A percentile compares a stretch with the other conserved stretches of the same genome.
Evolutionary conservation across 768 basidiomycete species (phyloP).

Genomic region (Mrakia frigida): DNA sequence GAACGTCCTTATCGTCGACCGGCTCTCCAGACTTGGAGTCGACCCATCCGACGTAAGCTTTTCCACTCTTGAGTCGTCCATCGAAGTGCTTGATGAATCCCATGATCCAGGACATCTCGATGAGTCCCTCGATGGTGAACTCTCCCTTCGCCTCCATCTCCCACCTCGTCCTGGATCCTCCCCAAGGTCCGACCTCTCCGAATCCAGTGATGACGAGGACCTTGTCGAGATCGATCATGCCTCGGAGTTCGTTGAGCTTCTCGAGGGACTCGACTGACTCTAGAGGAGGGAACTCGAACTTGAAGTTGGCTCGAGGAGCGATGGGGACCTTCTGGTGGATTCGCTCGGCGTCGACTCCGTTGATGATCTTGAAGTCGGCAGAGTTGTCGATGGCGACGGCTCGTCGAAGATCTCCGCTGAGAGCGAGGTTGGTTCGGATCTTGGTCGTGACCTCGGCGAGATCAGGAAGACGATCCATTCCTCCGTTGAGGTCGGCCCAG

Average conservation of each 20-base stretch:
- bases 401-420: constrained; percentile 86
- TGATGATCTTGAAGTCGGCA: constrained; percentile 86
- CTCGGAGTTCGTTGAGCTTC: constrained; percentile 72
- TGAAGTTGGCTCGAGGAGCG: constrained; percentile 96
- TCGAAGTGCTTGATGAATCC: constrained; percentile 98
- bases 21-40: constrained; percentile 89
- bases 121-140: constrained; percentile 93
- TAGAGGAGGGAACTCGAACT: constrained; percentile 85
- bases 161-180: constrained; percentile 95
- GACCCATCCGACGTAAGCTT: constrained; percentile 95
- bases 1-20: constrained; percentile 96
- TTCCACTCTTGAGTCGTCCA: constrained; percentile 86
- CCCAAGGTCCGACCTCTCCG: constrained; percentile 97
- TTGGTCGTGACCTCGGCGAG: constrained; percentile 84
- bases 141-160: constrained; percentile 99
- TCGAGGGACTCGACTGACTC: constrained; percentile 63
- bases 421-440: constrained; percentile 72
- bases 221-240: constrained; percentile 90
- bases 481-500: constrained; percentile 97
- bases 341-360: constrained; percentile 86
- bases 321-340: constrained; percentile 87
- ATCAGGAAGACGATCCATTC: constrained; percentile 94
- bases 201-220: constrained; percentile 94
- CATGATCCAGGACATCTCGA: constrained; percentile 99
- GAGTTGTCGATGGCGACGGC: constrained; percentile 90